phyloP scores from a whole-genome alignment of 192 early-diverging fungal genomes.

The Podila horticola region DNA sequence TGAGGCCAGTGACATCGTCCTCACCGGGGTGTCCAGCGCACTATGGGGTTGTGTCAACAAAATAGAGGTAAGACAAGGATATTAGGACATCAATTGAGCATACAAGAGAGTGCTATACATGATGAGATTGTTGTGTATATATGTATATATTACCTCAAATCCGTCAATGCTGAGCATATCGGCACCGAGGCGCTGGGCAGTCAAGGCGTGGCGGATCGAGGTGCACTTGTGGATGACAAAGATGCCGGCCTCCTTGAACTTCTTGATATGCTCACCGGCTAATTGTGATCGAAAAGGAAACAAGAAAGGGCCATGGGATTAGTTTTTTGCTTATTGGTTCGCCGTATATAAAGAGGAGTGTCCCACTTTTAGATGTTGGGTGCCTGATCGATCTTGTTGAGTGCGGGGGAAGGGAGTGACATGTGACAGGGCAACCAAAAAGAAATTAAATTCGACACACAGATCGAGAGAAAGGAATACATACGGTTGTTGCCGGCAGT shows the following conservation, averaged over 20 bases:
- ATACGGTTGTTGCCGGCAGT: conserved; percentile 87
- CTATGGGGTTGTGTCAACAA: background rate
- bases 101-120: no score
- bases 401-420: background rate
- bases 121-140: no score
- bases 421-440: conserved; percentile 20
- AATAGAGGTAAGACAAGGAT: background rate
- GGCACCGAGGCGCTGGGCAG: conserved; percentile 69
- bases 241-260: conserved; percentile 76
- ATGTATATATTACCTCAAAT: no score
- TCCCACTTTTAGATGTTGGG: no score
- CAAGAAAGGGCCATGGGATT: background rate
- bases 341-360: no score
- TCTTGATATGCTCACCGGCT: conserved; percentile 75
- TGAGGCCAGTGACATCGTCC: conserved; percentile 78
- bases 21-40: conserved; percentile 89
- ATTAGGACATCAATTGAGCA: conserved; percentile 66
- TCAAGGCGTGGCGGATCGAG: conserved; percentile 76
- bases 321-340: background rate
- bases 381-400: background rate
- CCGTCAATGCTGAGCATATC: conserved; percentile 85
- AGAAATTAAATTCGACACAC: conserved; percentile 7
- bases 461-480: conserved; percentile 7
- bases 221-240: conserved; percentile 87
- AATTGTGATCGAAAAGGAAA: background rate